phyloP scores from a whole-genome alignment of 169 alveolate genomes.

The Eimeria maxima region DNA sequence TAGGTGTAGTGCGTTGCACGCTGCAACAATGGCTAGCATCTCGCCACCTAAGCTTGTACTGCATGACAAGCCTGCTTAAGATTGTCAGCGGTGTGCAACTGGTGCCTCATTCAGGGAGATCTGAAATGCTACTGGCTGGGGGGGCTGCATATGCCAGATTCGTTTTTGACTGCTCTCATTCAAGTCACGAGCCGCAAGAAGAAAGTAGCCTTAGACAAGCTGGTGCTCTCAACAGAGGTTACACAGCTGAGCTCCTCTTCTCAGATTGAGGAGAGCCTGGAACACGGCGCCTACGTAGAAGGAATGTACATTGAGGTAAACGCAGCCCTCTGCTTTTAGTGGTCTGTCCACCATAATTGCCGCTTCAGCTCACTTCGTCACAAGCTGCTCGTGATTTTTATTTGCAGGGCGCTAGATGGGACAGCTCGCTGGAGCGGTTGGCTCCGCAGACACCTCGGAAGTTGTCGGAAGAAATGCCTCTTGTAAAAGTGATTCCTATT shows the following conservation, averaged over 20 bases:
- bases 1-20: neutral
- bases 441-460: slow-evolving; percentile 95
- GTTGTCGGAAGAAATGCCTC: slow-evolving; percentile 96
- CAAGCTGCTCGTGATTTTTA: neutral
- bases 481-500: slow-evolving; percentile 94
- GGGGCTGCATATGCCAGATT: slow-evolving; percentile 97
- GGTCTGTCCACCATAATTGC: neutral
- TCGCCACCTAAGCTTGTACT: neutral
- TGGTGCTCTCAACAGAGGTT: slow-evolving; percentile 93
- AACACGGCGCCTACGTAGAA: slow-evolving; percentile 93
- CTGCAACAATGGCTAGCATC: neutral
- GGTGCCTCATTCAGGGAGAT: slow-evolving; percentile 88
- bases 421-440: slow-evolving; percentile 90
- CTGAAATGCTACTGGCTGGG: slow-evolving; percentile 96
- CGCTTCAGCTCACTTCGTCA: neutral
- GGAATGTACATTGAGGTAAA: slow-evolving; percentile 87
- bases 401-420: slow-evolving; percentile 96
- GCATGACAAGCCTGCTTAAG: neutral
- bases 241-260: slow-evolving; percentile 89
- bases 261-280: slow-evolving; percentile 91
- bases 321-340: neutral
- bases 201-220: slow-evolving; percentile 96
- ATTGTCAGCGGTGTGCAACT: neutral
- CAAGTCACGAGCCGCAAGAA: slow-evolving; percentile 95
- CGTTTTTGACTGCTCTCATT: slow-evolving; percentile 93